Percentiles rank a stretch among this genome's conserved stretches.
Conservation (phyloP, 2,329 filamentous ascomycete genomes). For the Bipolaris victoriae region DNA sequence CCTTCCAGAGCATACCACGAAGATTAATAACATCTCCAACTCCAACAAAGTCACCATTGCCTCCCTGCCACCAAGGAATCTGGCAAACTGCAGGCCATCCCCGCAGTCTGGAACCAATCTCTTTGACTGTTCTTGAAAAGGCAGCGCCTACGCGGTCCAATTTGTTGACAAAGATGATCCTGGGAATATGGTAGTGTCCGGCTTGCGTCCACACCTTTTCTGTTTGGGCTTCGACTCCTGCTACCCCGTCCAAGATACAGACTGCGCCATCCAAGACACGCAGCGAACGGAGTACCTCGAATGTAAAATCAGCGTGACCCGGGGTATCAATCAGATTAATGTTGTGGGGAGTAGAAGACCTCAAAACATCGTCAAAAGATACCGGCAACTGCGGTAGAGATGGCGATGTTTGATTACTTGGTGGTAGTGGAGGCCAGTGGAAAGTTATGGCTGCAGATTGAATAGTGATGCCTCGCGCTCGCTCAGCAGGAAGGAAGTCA, state of each 20-base stretch:
- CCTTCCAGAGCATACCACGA: slow-evolving; percentile 75
- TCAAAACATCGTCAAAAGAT: slow-evolving; percentile 45
- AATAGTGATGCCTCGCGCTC: slow-evolving; percentile 93
- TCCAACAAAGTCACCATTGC: slow-evolving; percentile 76
- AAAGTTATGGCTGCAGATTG: slow-evolving; percentile 97
- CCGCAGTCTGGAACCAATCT: slow-evolving; percentile 78
- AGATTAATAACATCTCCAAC: slow-evolving; percentile 83
- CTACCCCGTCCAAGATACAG: slow-evolving; percentile 91
- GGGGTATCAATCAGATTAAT: slow-evolving; percentile 79
- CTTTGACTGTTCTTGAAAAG: slow-evolving; percentile 83
- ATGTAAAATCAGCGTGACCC: slow-evolving; percentile 95
- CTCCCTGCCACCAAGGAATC: slow-evolving; percentile 87
- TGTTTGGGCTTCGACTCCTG: slow-evolving; percentile 94
- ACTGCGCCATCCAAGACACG: slow-evolving; percentile 87
- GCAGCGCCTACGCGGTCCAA: slow-evolving; percentile 80
- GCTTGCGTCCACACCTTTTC: slow-evolving; percentile 96
- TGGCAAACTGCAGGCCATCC: slow-evolving; percentile 92
- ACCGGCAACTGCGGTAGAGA: slow-evolving; percentile 38
- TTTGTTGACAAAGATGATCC: slow-evolving; percentile 84
- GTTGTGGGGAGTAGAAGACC: slow-evolving; percentile 62
- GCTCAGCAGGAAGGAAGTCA: slow-evolving; percentile 92
- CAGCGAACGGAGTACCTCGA: slow-evolving; percentile 90
- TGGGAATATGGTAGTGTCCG: slow-evolving; percentile 81
- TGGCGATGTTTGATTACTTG: slow-evolving; percentile 30
- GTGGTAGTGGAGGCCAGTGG: slow-evolving; percentile 76